Percentiles rank a stretch among this genome's conserved stretches.
Evolutionary conservation across 1,284 basidiomycete species (phyloP).

Genomic region (Cutaneotrichosporon cyanovorans): DNA sequence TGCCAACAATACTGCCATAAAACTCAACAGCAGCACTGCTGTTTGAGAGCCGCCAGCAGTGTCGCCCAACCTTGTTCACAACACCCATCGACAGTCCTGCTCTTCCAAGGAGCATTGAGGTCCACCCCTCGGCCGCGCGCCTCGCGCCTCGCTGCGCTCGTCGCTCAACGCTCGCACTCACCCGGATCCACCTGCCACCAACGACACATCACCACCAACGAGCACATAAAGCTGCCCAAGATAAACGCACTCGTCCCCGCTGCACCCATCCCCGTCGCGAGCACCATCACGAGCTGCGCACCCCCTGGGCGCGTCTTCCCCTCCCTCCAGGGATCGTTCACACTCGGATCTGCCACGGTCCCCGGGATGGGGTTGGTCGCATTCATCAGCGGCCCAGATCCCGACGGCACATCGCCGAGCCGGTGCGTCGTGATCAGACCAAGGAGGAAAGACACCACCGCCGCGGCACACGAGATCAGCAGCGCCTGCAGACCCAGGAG

Average conservation of each 20-base stretch:
- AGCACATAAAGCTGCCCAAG: constrained; percentile 88
- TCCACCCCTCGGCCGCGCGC: too few relatives aligned
- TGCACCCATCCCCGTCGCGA: constrained; percentile 81
- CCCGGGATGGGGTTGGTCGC: constrained; percentile 8
- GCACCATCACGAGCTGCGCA: constrained; percentile 65
- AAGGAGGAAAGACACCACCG: constrained; percentile 67
- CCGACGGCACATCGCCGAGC: constrained; percentile 29
- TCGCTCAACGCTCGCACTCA: too few relatives aligned
- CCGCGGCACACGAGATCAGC: constrained; percentile 79
- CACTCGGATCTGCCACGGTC: constrained; percentile 10
- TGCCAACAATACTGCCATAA: too few relatives aligned
- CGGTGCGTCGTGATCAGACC: constrained; percentile 57
- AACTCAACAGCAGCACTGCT: too few relatives aligned
- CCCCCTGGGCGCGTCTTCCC: constrained; percentile 45
- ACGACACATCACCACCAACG: constrained; percentile 71
- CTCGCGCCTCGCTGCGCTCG: too few relatives aligned
- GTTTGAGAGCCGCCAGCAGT: too few relatives aligned
- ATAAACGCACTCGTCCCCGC: constrained; percentile 71
- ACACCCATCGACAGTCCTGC: too few relatives aligned
- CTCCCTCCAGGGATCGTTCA: constrained; percentile 31
- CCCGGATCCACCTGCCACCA: constrained; percentile 75
- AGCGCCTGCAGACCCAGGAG: constrained; percentile 90
- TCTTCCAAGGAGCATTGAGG: too few relatives aligned
- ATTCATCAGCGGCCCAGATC: background rate
- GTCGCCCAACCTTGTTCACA: too few relatives aligned